A percentile compares a stretch with the other conserved stretches of the same genome.
These are phyloP conservation scores for Coprinopsis cinerea DNA, from an alignment of 768 basidiomycete species.

Conservation along the genomic window DNA sequence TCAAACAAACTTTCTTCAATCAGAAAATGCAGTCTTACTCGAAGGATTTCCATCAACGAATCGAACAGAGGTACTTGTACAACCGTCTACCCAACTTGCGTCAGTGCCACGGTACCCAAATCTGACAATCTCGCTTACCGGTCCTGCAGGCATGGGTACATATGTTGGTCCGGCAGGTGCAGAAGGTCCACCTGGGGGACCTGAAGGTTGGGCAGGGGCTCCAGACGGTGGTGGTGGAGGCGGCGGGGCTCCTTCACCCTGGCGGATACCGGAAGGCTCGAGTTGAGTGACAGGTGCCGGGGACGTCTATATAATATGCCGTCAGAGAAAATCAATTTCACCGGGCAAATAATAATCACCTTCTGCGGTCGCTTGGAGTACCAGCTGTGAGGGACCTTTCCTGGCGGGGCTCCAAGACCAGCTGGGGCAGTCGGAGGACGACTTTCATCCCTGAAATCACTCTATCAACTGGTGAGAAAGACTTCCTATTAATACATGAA, in stretches of 20 bases:
- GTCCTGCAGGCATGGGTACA: slow-evolving; percentile 40
- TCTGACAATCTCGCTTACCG: slow-evolving; percentile 33
- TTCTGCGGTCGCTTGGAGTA: slow-evolving; percentile 18
- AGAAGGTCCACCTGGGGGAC: slow-evolving; percentile 15
- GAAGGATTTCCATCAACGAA: slow-evolving; percentile 60
- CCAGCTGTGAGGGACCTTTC: slow-evolving; percentile 22
- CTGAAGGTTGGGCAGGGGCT: no score
- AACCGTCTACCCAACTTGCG: slow-evolving; percentile 36
- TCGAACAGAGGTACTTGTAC: slow-evolving; percentile 62
- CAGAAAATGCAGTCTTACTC: slow-evolving; percentile 36
- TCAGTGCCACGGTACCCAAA: slow-evolving; percentile 2
- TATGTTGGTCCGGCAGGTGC: slow-evolving; percentile 42
- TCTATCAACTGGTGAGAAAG: background rate
- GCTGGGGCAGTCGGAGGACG: slow-evolving; percentile 26
- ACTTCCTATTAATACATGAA: background rate
- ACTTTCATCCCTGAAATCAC: background rate
- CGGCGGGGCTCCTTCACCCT: no score
- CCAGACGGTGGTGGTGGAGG: no score
- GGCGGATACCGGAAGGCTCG: background rate
- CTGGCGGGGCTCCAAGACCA: slow-evolving; percentile 13
- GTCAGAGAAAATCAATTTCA: background rate
- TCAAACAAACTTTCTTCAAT: background rate
- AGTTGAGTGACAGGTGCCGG: background rate
- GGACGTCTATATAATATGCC: background rate
- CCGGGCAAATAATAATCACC: background rate